Conservation (phyloP, 2,329 filamentous ascomycete species). For the Sporothrix mexicana region DNA sequence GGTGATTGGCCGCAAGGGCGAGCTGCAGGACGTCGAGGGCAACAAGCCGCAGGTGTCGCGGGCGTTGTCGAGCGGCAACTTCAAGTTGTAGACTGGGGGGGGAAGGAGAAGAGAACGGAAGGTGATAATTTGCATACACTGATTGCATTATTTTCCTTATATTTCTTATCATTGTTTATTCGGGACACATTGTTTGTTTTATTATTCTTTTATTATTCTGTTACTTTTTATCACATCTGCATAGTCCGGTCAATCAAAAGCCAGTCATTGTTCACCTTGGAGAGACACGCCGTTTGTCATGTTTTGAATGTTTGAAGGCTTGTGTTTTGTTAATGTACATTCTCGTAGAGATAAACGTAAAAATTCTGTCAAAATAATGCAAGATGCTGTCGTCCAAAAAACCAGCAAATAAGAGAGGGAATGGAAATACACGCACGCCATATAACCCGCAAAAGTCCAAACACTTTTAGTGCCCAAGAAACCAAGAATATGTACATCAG, state of each 20-base stretch:
- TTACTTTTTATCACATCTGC: slow-evolving; percentile 25
- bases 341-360: background rate
- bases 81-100: slow-evolving; percentile 61
- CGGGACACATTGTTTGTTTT: slow-evolving; percentile 11
- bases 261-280: background rate
- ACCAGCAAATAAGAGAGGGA: background rate
- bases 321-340: background rate
- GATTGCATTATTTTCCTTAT: background rate
- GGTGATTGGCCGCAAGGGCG: slow-evolving; percentile 88
- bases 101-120: background rate
- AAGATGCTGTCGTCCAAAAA: background rate
- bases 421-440: slow-evolving; percentile 1
- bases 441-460: background rate
- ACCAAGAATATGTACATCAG: background rate
- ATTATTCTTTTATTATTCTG: background rate
- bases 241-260: slow-evolving; percentile 17
- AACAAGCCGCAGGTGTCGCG: slow-evolving; percentile 68
- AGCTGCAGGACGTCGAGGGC: slow-evolving; percentile 82
- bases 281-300: background rate
- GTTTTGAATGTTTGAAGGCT: background rate
- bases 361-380: background rate
- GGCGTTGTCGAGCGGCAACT: slow-evolving; percentile 60
- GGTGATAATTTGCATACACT: slow-evolving; percentile 10
- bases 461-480: background rate
- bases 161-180: background rate